Evolutionary conservation across 1,284 basidiomycete species (phyloP), one percentile per base, ranked within the genome.

Genomic region (Porodaedalea pini): DNA sequence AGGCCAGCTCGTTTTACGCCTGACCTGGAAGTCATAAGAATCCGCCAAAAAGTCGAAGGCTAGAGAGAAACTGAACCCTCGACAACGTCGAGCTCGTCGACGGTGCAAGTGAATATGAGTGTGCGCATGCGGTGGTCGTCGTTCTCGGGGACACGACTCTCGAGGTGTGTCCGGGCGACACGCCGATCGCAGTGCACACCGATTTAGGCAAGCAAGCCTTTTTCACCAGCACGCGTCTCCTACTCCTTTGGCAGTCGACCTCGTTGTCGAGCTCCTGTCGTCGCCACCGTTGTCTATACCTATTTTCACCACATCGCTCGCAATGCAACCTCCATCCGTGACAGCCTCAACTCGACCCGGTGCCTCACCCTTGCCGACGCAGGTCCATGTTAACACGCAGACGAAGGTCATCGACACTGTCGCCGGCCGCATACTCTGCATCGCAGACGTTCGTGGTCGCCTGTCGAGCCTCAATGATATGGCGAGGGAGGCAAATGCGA

Each of bases 401-500:
- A 89, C 85, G 69, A 84, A 82, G 70, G 71, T 89, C 31, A 80
- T 91, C 63, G 87, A 90, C 75, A 80, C 86, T 32, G 68, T 72
- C n/a, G 82, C 90, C 55, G 94, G 92, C 48, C 82, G 96, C 51
- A 90, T 99, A 68, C 86, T 98, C 56, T 99, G 96, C 69, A 83
- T 99, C 56, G 95, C 97, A 51, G 97, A 99, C 74, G 93, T 98
- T 63, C 85, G 94, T 65, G 94, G 94, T 58, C 80, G 87, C 61
- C 79, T 94, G 61, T 92, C 90, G 57, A 83, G 84, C 54, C 82
- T 99, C 68, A 98, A 98, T 72, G 84, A 92, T 69, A 85, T 98
- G 59, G 95, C 95, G 32, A 78, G 87, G 53, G 93, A 97, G 67
- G 85, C 83, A 57, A 87, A 89, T 68, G 94, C 93, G n/a, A 83